phyloP scores from a whole-genome alignment of 2,329 filamentous ascomycete species.

The Penicillium vulpinum region DNA sequence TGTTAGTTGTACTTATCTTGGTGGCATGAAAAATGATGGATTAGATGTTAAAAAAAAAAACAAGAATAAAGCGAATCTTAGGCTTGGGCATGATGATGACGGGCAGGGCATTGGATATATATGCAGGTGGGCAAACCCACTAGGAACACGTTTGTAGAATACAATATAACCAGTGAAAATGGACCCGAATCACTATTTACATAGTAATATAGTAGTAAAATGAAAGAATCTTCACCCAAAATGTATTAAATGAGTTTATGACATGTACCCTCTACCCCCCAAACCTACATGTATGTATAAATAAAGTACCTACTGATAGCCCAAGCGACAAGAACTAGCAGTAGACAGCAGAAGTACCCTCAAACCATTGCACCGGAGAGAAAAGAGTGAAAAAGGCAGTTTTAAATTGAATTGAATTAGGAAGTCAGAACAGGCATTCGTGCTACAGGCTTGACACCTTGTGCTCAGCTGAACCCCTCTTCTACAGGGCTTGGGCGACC shows the following conservation, averaged over 20 bases:
- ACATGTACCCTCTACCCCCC: background rate
- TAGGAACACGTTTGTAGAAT: too few relatives aligned
- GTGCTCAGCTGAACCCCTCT: background rate
- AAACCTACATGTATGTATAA: background rate
- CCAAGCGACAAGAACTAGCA: background rate
- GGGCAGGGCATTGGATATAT: background rate
- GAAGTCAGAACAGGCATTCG: slow-evolving; percentile 1
- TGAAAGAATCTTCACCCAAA: background rate
- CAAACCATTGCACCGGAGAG: background rate
- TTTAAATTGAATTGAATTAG: background rate
- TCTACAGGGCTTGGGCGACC: slow-evolving; percentile 6
- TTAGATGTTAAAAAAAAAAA: too few relatives aligned
- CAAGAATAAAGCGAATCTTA: too few relatives aligned
- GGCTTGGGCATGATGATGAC: background rate
- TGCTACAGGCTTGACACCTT: slow-evolving; percentile 1
- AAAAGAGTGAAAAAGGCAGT: background rate
- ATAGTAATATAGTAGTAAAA: background rate
- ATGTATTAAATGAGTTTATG: background rate
- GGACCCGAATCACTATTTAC: fast-evolving
- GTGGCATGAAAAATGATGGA: background rate
- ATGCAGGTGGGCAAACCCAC: background rate
- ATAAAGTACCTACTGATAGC: background rate
- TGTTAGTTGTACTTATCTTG: background rate
- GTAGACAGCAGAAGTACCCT: background rate
- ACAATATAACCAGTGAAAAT: background rate